Evolutionary conservation across 441 rosid species (phyloP).

Genomic region (Pelargonium fulgidum): DNA sequence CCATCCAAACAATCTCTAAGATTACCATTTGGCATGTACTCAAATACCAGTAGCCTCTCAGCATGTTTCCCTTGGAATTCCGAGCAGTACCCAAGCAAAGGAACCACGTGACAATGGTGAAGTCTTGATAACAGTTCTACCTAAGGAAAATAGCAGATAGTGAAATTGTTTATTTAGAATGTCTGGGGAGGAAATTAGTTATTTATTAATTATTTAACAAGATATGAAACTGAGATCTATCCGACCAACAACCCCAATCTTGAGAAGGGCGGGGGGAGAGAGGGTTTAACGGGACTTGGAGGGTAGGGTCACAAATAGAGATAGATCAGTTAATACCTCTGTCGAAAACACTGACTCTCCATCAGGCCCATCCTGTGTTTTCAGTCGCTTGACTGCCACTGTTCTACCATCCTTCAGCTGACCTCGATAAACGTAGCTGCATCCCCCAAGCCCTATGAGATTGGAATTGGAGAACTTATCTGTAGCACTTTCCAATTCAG

Average conservation of each 20-base stretch:
- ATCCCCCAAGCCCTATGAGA: constrained; percentile 79
- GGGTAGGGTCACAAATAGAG: not conserved
- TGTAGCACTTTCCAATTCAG: constrained; percentile 70
- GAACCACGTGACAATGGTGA: constrained; percentile 89
- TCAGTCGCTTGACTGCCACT: constrained; percentile 79
- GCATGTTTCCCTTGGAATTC: constrained; percentile 68
- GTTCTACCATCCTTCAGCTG: constrained; percentile 71
- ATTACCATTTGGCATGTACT: constrained; percentile 71
- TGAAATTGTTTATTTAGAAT: not conserved
- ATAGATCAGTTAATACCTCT: constrained; percentile 40
- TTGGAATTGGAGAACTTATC: constrained; percentile 61
- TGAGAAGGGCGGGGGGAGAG: not conserved
- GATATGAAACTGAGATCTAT: not conserved
- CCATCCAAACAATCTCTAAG: constrained; percentile 81
- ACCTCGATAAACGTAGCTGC: constrained; percentile 79
- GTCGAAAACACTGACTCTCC: constrained; percentile 55
- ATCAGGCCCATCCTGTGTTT: constrained; percentile 53
- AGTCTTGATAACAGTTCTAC: constrained; percentile 77
- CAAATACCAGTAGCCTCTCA: constrained; percentile 78
- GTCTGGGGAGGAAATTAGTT: not conserved
- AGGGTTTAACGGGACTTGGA: not conserved
- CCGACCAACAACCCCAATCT: not conserved
- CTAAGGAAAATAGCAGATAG: constrained; percentile 32
- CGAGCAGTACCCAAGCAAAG: constrained; percentile 78
- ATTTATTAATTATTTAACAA: not conserved